Evolutionary conservation across 208 protist species (phyloP), one percentile per base, ranked within the genome.

Genomic region (Phytomonas francai): DNA sequence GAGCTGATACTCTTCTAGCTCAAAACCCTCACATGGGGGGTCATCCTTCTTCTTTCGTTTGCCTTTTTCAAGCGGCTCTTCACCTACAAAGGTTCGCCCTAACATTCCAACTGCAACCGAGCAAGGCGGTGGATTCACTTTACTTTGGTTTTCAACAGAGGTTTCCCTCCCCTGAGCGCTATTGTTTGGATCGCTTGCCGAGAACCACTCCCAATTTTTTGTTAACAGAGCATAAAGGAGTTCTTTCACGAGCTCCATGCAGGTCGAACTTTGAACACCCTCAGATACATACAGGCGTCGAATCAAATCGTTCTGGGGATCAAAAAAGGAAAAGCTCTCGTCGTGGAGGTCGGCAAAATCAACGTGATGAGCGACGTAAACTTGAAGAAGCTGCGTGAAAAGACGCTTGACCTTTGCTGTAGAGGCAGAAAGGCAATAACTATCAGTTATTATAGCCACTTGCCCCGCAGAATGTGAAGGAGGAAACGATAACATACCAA

Each of bases 371-470:
- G 39, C 39, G 4, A 45, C 39, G 8, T 45, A 45, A 45, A 45
- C 39, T 14, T 16, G 39, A 45, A 45, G 39, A 1, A 79, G 45
- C 42, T 62, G 51, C 27, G 58, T 28, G 39, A 78, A 30, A 2
- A 67, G 57, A 14, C 25, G n/a, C 28, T 76, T 68, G 30, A 75
- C 31, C 39, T 73, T 25, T 3, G 14, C 7, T 34, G 78, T 54
- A 0, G 67, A 77, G n/a, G 62, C 45, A 6, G 76, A 77, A 25
- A 91, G 67, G 45, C 81, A 79, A 62, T 78, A 74, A 0, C 82
- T 76, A 65, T 88, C 85, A 0, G 85, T 88, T 54, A 91, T 82
- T 34, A 91, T 63, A 0, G 73, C 77, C 11, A 88, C 70, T 2
- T 69, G 67, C 16, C 76, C 76, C 1, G 39, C 39, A 45, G 39